Conservation (phyloP, 805 yeast genomes). For the Wickerhamiella nectarea region DNA sequence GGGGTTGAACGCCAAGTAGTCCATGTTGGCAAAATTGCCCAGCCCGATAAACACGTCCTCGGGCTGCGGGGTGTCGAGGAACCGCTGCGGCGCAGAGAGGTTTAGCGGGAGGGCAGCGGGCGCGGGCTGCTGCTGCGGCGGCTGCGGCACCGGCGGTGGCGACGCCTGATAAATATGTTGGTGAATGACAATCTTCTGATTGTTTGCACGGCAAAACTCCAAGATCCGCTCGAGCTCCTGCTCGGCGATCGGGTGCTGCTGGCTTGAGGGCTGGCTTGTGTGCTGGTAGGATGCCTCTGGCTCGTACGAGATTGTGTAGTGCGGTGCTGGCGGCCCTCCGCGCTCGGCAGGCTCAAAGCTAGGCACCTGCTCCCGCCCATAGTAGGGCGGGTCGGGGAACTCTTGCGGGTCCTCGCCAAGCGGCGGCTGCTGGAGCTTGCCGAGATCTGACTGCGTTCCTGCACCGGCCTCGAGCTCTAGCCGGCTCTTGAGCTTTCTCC, state of each 20-base stretch:
- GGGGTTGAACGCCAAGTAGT: constrained; percentile 20
- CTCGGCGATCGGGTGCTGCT: constrained; percentile 19
- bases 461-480: constrained; percentile 23
- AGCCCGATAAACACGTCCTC: constrained; percentile 5
- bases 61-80: constrained; percentile 1
- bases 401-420: not conserved
- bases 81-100: not conserved
- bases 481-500: constrained; percentile 63
- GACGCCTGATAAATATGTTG: constrained; percentile 47
- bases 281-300: constrained; percentile 5
- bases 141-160: not conserved
- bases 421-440: not conserved
- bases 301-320: constrained; percentile 16
- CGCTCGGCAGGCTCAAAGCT: constrained; percentile 8
- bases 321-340: constrained; percentile 8
- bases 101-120: not conserved
- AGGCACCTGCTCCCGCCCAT: no score
- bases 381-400: not conserved
- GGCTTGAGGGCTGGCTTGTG: not conserved
- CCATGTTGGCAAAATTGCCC: constrained; percentile 7
- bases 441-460: not conserved
- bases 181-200: constrained; percentile 45
- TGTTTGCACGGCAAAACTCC: constrained; percentile 17
- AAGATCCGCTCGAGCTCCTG: constrained; percentile 21
- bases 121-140: not conserved